Percentiles rank a stretch among this genome's conserved stretches.
Evolutionary conservation across 805 yeast genomes (phyloP).

Genomic region (Nakazawaea ambrosiae): DNA sequence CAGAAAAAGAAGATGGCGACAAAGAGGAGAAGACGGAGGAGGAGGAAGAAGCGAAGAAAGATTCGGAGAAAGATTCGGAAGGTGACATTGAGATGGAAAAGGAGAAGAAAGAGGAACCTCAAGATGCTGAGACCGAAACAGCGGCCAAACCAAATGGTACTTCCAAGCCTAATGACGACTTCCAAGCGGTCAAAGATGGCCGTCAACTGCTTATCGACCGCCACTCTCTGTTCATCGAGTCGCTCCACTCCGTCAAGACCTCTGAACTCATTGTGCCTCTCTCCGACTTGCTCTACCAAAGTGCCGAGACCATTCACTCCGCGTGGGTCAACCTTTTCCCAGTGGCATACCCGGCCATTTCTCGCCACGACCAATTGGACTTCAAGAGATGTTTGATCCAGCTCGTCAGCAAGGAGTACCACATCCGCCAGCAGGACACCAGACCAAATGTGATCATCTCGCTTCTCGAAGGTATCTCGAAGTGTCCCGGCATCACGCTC

Average conservation of each 20-base stretch:
- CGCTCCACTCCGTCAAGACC: conserved; percentile 34
- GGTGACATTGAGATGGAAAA: conserved; percentile 20
- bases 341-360: conserved; percentile 64
- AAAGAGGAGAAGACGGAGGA: no score
- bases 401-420: conserved; percentile 83
- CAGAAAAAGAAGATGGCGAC: no score
- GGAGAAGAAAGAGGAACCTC: conserved; percentile 26
- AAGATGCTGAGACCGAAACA: conserved; percentile 10
- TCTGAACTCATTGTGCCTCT: conserved; percentile 63
- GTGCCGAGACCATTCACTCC: conserved; percentile 68
- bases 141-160: no score
- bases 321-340: conserved; percentile 88
- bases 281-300: conserved; percentile 74
- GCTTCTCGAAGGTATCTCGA: conserved; percentile 74
- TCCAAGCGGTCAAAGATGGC: no score
- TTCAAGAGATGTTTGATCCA: conserved; percentile 77
- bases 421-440: conserved; percentile 79
- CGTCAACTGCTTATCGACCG: conserved; percentile 13
- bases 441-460: conserved; percentile 86
- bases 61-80: conserved; percentile 14
- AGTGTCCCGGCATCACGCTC: conserved; percentile 63
- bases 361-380: conserved; percentile 74
- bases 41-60: no score
- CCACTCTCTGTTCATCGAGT: conserved; percentile 19
- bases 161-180: no score